Evolutionary conservation across 129 eudicot genomes (phyloP).

Genomic region (Lonicera japonica): DNA sequence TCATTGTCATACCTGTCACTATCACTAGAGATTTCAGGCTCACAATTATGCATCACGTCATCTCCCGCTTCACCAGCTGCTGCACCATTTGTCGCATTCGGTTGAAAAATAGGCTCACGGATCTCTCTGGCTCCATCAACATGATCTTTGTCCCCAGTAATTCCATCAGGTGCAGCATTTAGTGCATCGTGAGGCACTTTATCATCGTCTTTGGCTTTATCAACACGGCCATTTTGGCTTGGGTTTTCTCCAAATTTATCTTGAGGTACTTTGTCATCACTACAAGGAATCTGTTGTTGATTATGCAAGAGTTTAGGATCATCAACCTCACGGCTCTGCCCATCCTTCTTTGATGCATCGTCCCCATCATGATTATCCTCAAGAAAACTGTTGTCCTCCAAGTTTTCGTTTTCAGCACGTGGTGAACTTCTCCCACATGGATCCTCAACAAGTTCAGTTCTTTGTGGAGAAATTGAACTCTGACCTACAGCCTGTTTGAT

Average conservation of each 20-base stretch:
- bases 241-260: constrained; percentile 10
- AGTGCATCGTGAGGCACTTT: constrained; percentile 9
- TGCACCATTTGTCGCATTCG: constrained; percentile 3
- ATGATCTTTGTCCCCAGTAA: neutral
- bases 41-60: neutral
- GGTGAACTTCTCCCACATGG: constrained; percentile 1
- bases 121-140: constrained; percentile 6
- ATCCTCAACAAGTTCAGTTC: constrained; percentile 12
- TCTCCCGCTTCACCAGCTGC: constrained; percentile 10
- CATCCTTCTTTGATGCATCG: too few species aligned
- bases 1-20: constrained; percentile 21
- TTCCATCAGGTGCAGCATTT: neutral
- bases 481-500: constrained; percentile 12
- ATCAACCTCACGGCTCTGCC: too few species aligned
- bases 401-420: constrained; percentile 13
- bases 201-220: constrained; percentile 3
- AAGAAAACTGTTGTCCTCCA: constrained; percentile 6
- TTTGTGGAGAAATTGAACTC: constrained; percentile 8
- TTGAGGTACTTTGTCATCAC: constrained; percentile 12
- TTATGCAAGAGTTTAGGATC: constrained; percentile 5
- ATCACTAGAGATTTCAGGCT: constrained; percentile 19
- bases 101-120: constrained; percentile 7
- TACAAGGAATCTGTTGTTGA: constrained; percentile 15
- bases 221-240: constrained; percentile 2
- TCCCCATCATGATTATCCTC: too few species aligned